A percentile compares a stretch with the other conserved stretches of the same genome.
These are phyloP conservation scores for Paraglomus brasilianum DNA, from an alignment of 192 early-diverging fungal species.

Conservation along the genomic window DNA sequence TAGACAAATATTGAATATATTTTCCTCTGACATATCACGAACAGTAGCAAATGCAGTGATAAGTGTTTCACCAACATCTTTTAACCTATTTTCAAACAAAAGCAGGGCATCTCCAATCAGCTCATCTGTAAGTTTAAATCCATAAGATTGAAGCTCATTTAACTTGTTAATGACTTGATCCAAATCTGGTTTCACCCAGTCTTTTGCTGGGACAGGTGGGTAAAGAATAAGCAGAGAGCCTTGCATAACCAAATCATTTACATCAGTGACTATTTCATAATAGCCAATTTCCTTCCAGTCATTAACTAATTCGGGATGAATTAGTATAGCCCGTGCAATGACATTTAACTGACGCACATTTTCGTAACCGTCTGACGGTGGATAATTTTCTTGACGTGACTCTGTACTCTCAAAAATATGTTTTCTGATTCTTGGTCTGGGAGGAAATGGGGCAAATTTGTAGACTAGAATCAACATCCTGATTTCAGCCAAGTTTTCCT, in stretches of 20 bases:
- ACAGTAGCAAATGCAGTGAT: background rate
- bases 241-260: conserved; percentile 22
- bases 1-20: background rate
- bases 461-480: background rate
- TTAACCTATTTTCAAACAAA: conserved; percentile 9
- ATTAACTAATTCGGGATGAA: background rate
- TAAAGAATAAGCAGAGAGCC: background rate
- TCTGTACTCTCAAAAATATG: no score
- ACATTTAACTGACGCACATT: conserved; percentile 13
- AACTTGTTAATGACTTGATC: background rate
- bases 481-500: background rate
- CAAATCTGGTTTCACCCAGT: background rate
- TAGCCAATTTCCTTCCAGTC: conserved; percentile 3
- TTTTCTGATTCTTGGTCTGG: background rate
- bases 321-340: conserved; percentile 14
- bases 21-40: background rate
- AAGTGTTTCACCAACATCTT: background rate
- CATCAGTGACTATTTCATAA: conserved; percentile 18
- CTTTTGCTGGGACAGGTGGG: background rate
- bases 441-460: background rate
- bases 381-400: background rate
- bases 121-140: conserved; percentile 12
- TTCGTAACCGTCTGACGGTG: conserved; percentile 16
- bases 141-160: background rate
- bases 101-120: conserved; percentile 5